Conservation (phyloP, 2,329 filamentous ascomycete genomes). For the Pestalotiopsis sp. region DNA sequence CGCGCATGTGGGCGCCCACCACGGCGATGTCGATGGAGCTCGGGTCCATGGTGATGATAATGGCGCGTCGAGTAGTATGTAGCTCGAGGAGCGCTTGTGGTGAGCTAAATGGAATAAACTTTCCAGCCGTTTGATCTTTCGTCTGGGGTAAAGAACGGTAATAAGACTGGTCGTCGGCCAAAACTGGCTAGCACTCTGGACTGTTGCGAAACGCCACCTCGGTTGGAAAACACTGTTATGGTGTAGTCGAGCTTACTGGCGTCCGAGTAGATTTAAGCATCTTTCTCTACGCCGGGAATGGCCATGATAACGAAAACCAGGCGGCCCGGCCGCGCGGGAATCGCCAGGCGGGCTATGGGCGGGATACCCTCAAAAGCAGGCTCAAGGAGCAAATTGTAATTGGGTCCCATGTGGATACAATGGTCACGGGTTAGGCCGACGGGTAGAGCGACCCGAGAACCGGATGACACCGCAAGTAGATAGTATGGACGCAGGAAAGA, state of each 20-base stretch:
- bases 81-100: neutral
- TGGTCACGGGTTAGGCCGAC: neutral
- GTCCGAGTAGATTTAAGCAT: neutral
- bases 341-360: no score
- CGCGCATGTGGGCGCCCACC: conserved; percentile 37
- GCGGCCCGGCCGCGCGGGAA: no score
- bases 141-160: neutral
- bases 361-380: neutral
- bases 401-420: neutral
- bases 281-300: neutral
- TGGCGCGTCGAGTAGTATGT: neutral
- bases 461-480: neutral
- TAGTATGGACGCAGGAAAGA: neutral
- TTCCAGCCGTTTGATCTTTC: neutral
- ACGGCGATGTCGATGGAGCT: conserved; percentile 27
- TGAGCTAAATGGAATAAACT: neutral
- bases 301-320: neutral
- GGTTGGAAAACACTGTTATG: neutral
- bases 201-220: neutral
- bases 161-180: neutral
- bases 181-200: no score
- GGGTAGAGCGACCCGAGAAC: neutral
- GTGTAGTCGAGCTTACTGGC: neutral
- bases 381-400: neutral
- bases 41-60: neutral